Base-by-base conservation (phyloP, 1,284 basidiomycete species). In the Cystobasidium pallidum region DNA sequence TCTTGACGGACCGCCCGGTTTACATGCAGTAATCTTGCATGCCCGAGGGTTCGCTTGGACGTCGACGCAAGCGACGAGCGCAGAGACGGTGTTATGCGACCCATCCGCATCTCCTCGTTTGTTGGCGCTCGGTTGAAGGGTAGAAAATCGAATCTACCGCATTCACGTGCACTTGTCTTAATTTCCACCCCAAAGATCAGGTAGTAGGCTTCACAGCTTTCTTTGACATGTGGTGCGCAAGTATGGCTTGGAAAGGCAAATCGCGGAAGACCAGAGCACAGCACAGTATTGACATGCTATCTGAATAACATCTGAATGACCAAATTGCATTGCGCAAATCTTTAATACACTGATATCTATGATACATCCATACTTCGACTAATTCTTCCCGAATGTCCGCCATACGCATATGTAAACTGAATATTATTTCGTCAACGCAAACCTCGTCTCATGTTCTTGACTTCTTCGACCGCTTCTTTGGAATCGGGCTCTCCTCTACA, bases 401-500 rank as follows among this genome's bases (percentile, higher is more conserved):
- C 51, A 54, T 54, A 32, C 26, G 13, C 30, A 28, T 54, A 13
- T 34, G 10, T 10, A 19, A 34, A 34, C 17, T 13, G n/a, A n/a
- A 13, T 57, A 19, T 4, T 26, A 24, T 51, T 6, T 24, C 30
- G 34, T 19, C 10, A 19, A 15, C 6, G 6, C 3, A 6, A 11
- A 57, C 11, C n/a, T 36, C 28, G 19, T 1, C n/a, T 57, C 11
- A 57, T 57, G n/a, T 32, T 32, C 36, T 57, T n/a, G 54, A 57
- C 54, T 57, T 57, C 54, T 57, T 57, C 11, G 54, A 57, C 54
- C 54, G 28, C 54, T 57, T 57, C 54, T 57, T 57, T 19, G 54
- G 54, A n/a, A 57, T 21, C 26, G 54, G 19, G n/a, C n/a, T 32
- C 10, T 57, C 54, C 10, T 57, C 54, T 57, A 8, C 54, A 21